Percentiles rank a stretch among this genome's conserved stretches.
Evolutionary conservation across 2,329 filamentous ascomycete genomes (phyloP).

Genomic region (Ophiostoma pallidulum): DNA sequence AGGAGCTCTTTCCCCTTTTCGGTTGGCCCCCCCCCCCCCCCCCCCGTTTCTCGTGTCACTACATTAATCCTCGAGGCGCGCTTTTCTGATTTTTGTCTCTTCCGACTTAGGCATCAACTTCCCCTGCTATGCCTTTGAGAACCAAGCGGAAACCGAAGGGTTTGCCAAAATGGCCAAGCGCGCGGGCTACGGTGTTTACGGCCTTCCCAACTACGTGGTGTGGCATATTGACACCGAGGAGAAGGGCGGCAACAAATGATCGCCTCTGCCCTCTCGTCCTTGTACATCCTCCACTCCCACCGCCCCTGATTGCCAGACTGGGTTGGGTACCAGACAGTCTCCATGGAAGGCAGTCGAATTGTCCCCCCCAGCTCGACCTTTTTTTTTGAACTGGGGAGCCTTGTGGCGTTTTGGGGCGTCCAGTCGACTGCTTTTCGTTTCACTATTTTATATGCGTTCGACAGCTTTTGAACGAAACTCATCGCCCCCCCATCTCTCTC

Average conservation of each 20-base stretch:
- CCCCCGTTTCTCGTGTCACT: too few relatives aligned
- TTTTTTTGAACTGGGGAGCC: too few relatives aligned
- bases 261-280: not conserved
- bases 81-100: not conserved
- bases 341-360: too few relatives aligned
- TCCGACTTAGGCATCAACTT: slow-evolving; percentile 82
- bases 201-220: slow-evolving; percentile 93
- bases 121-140: slow-evolving; percentile 91
- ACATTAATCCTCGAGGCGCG: too few relatives aligned
- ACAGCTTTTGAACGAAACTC: too few relatives aligned
- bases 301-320: too few relatives aligned
- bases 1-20: too few relatives aligned
- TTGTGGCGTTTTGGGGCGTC: not conserved
- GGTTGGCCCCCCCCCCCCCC: too few relatives aligned
- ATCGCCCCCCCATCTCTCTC: too few relatives aligned
- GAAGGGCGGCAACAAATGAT: slow-evolving; percentile 65
- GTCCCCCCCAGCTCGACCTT: too few relatives aligned
- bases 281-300: not conserved
- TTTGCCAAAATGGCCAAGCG: slow-evolving; percentile 98
- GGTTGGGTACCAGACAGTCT: too few relatives aligned
- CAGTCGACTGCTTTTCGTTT: not conserved
- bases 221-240: slow-evolving; percentile 98
- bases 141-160: slow-evolving; percentile 96
- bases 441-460: too few relatives aligned
- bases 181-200: slow-evolving; percentile 85